A percentile compares a stretch with the other conserved stretches of the same genome.
phyloP scores from a whole-genome alignment of 1,139 yeast species.

The Suhomyces taliae region DNA sequence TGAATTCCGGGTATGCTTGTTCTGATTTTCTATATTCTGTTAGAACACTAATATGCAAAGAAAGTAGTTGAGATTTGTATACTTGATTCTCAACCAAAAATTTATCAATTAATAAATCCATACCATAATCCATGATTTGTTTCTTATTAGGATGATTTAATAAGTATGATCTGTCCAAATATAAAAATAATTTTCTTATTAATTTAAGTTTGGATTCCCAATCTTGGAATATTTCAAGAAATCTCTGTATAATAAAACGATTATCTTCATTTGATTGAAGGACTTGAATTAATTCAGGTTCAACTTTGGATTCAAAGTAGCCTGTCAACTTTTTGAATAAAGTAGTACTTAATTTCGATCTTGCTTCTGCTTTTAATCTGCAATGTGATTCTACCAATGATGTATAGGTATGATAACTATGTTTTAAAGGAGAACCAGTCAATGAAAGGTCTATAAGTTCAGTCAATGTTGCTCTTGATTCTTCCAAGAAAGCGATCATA shows the following conservation, averaged over 20 bases:
- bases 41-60: background rate
- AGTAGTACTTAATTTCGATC: constrained; percentile 26
- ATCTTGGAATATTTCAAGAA: constrained; percentile 17
- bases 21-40: constrained; percentile 1
- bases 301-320: constrained; percentile 11
- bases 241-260: background rate
- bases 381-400: constrained; percentile 36
- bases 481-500: constrained; percentile 8
- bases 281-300: background rate
- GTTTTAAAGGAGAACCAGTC: constrained; percentile 15
- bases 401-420: constrained; percentile 30
- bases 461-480: constrained; percentile 8
- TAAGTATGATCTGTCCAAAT: constrained; percentile 37
- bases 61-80: background rate
- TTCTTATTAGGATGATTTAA: constrained; percentile 30
- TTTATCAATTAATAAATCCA: constrained; percentile 20
- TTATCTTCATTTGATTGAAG: background rate
- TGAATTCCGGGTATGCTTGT: constrained; percentile 8
- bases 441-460: constrained; percentile 24
- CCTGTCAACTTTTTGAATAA: constrained; percentile 22
- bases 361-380: constrained; percentile 33
- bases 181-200: constrained; percentile 34
- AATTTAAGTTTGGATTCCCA: constrained; percentile 29
- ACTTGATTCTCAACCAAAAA: constrained; percentile 13
- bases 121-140: constrained; percentile 28